Conservation (phyloP, 2,329 filamentous ascomycete genomes). For the Fonsecaea erecta region DNA sequence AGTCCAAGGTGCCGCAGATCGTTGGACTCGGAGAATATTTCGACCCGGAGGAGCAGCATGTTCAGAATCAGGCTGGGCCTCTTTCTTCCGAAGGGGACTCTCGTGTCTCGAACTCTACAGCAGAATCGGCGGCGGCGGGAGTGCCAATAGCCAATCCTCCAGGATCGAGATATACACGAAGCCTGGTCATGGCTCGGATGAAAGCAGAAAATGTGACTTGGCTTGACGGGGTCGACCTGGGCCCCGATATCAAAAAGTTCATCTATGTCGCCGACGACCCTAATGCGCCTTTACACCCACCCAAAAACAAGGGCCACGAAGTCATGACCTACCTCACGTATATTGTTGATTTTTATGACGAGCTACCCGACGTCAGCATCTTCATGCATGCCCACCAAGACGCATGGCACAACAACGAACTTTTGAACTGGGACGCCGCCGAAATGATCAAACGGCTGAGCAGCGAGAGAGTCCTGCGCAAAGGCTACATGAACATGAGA, state of each 20-base stretch:
- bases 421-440: conserved; percentile 56
- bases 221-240: conserved; percentile 53
- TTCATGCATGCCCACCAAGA: conserved; percentile 64
- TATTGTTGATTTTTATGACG: conserved; percentile 66
- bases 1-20: conserved; percentile 40
- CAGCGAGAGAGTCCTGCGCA: conserved; percentile 55
- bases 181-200: conserved; percentile 59
- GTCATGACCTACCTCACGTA: conserved; percentile 67
- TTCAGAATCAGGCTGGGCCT: conserved; percentile 7
- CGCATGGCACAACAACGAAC: conserved; percentile 65
- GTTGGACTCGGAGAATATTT: conserved; percentile 46
- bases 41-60: conserved; percentile 14
- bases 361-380: conserved; percentile 62
- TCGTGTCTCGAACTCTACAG: conserved; percentile 9
- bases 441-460: conserved; percentile 58
- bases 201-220: conserved; percentile 48
- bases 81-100: conserved; percentile 11
- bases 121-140: not conserved
- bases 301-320: conserved; percentile 66
- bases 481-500: conserved; percentile 65
- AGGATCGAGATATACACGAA: conserved; percentile 58
- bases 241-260: conserved; percentile 55
- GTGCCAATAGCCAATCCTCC: conserved; percentile 45
- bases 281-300: conserved; percentile 55
- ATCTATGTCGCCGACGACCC: conserved; percentile 61